Percentiles rank a stretch among this genome's conserved stretches.
These are phyloP conservation scores for Dipteronia sinensis DNA, from an alignment of 345 rosid genomes.

Conservation along the genomic window DNA sequence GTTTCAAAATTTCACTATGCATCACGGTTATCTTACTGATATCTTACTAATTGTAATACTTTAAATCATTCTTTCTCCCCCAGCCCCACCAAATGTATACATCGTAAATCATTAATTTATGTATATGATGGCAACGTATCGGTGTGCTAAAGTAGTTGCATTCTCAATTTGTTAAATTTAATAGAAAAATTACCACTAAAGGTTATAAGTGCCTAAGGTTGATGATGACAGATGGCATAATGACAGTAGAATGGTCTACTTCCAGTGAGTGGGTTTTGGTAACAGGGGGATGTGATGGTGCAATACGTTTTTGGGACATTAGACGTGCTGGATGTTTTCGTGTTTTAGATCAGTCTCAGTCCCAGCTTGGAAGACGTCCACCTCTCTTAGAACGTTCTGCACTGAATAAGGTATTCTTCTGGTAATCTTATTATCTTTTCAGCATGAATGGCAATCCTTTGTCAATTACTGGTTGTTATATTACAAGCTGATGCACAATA, in stretches of 20 bases:
- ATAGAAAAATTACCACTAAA: neutral
- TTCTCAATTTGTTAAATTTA: neutral
- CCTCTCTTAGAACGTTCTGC: conserved; percentile 54
- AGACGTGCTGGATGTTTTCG: conserved; percentile 91
- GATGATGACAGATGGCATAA: conserved; percentile 74
- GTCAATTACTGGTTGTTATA: neutral
- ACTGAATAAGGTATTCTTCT: conserved; percentile 53
- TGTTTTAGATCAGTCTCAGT: conserved; percentile 80
- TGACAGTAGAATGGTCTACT: conserved; percentile 95
- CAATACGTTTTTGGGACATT: conserved; percentile 97
- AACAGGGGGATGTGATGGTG: conserved; percentile 97
- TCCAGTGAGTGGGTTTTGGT: conserved; percentile 91
- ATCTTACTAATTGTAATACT: neutral
- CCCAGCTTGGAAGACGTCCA: conserved; percentile 86
- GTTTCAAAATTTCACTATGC: neutral
- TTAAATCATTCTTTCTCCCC: neutral
- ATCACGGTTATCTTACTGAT: neutral
- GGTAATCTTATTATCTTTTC: neutral
- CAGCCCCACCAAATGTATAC: neutral
- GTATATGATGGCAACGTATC: neutral
- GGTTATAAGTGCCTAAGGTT: neutral
- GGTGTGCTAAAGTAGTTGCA: neutral
- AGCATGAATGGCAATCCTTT: neutral
- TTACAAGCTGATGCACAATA: neutral
- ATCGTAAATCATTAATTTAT: neutral